These are phyloP conservation scores for Apophysomyces variabilis DNA, from an alignment of 371 early-diverging fungal species.

Conservation along the genomic window DNA sequence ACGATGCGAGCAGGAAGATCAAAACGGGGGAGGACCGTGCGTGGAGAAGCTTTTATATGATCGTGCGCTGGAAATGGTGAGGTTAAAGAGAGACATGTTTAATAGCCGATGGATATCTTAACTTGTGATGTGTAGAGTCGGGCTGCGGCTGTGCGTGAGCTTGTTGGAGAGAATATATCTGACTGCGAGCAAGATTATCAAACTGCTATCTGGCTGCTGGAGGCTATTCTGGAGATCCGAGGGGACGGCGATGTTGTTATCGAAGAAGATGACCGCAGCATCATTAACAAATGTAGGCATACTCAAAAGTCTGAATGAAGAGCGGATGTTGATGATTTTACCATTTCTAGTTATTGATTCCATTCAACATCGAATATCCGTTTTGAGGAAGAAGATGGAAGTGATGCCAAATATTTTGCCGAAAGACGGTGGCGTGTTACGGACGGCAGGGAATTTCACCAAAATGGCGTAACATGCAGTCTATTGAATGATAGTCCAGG, in stretches of 20 bases:
- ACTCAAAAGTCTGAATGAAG: background rate
- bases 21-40: slow-evolving; percentile 45
- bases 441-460: background rate
- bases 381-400: slow-evolving; percentile 44
- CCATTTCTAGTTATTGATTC: slow-evolving; percentile 46
- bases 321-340: background rate
- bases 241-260: slow-evolving; percentile 50
- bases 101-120: background rate
- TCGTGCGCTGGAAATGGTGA: slow-evolving; percentile 66
- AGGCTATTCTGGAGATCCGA: slow-evolving; percentile 68
- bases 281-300: slow-evolving; percentile 62
- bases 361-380: slow-evolving; percentile 48
- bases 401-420: slow-evolving; percentile 9
- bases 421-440: slow-evolving; percentile 2
- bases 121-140: slow-evolving; percentile 43
- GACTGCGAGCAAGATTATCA: slow-evolving; percentile 80
- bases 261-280: slow-evolving; percentile 62
- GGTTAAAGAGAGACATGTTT: background rate
- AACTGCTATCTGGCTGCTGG: slow-evolving; percentile 79
- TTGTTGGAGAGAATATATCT: slow-evolving; percentile 59
- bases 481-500: no score
- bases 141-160: slow-evolving; percentile 55
- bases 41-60: slow-evolving; percentile 77
- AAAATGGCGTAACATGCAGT: no score
- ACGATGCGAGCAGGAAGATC: slow-evolving; percentile 44